Base-by-base conservation (phyloP, 208 protist genomes). In the Wallacemonas sp. region DNA sequence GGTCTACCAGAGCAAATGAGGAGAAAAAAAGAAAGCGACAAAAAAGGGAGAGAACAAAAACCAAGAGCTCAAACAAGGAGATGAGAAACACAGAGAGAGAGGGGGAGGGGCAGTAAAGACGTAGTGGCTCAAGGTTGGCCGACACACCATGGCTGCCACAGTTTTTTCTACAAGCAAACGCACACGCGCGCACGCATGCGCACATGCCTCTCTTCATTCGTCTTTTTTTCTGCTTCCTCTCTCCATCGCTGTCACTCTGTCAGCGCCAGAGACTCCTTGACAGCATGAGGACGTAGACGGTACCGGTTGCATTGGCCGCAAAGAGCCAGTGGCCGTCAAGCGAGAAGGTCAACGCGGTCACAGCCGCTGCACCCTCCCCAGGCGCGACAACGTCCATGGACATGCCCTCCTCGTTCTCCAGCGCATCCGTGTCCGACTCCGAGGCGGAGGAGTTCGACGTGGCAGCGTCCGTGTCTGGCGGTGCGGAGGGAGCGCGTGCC, bases 271-370 rank as follows among this genome's bases (percentile, higher is more conserved):
- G 69, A 2, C 65, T 63, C 17, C 65, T 17, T 3, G 60, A 62
- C 23, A 93, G 38, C 24, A 72, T 72, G 52, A 93, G n/a, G 16
- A 86, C 44, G 41, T 86, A 78, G 30, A 90, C 75, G 32, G 81
- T 65, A 1, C 87, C 82, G 24, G 41, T 56, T 11, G 80, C 72
- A 23, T 61, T 82, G 36, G 78, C 83, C 23, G 72, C 83, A 17
- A 88, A 84, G 0, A 94, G 67, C 83, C 84, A 88, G 8, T 55
- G 61, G 0, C 87, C 87, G 56, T 86, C 80, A 5, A 46, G 32
- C 1, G 82, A 85, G 58, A 94, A 94, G 12, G 70, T 56, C 0
- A 94, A n/a, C 26, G 66, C 67, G 38, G 80, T 82, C 29, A 94
- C 68, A 1, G 75, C 70, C 19, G 64, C 32, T 19, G 61, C 27